phyloP scores from a whole-genome alignment of 2,329 filamentous ascomycete species.

The Lachnellula occidentalis region DNA sequence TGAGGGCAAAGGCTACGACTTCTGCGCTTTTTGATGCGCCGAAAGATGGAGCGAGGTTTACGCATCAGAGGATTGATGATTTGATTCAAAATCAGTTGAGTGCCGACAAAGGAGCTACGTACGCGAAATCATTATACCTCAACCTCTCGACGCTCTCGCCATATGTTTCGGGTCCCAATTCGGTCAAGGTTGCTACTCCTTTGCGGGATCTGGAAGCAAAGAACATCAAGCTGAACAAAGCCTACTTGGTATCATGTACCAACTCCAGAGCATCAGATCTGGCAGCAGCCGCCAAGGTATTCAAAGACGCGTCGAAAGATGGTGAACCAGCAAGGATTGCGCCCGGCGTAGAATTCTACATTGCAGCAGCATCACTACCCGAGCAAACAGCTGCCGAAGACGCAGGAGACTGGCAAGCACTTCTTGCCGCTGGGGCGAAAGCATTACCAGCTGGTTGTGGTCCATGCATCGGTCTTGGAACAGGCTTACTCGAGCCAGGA shows the following conservation, averaged over 20 bases:
- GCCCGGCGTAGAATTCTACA: slow-evolving; percentile 75
- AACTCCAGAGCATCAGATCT: slow-evolving; percentile 80
- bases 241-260: slow-evolving; percentile 86
- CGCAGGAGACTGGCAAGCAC: slow-evolving; percentile 76
- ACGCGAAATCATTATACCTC: slow-evolving; percentile 78
- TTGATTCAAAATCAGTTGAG: slow-evolving; percentile 60
- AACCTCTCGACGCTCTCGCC: slow-evolving; percentile 80
- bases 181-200: slow-evolving; percentile 80
- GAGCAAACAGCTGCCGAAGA: slow-evolving; percentile 77
- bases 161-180: slow-evolving; percentile 83
- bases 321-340: slow-evolving; percentile 66
- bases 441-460: slow-evolving; percentile 69
- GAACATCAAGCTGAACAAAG: slow-evolving; percentile 74
- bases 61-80: slow-evolving; percentile 66
- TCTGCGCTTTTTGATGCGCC: slow-evolving; percentile 53
- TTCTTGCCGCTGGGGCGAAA: slow-evolving; percentile 74
- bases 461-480: slow-evolving; percentile 78
- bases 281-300: slow-evolving; percentile 75
- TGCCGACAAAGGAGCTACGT: slow-evolving; percentile 72
- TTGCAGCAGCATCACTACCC: slow-evolving; percentile 74
- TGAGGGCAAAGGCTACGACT: slow-evolving; percentile 69
- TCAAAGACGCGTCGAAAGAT: slow-evolving; percentile 64
- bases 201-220: slow-evolving; percentile 66
- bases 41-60: slow-evolving; percentile 53
- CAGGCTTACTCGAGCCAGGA: slow-evolving; percentile 72